Base-by-base conservation (phyloP, 208 protist species). In the Crithidia expoeki region DNA sequence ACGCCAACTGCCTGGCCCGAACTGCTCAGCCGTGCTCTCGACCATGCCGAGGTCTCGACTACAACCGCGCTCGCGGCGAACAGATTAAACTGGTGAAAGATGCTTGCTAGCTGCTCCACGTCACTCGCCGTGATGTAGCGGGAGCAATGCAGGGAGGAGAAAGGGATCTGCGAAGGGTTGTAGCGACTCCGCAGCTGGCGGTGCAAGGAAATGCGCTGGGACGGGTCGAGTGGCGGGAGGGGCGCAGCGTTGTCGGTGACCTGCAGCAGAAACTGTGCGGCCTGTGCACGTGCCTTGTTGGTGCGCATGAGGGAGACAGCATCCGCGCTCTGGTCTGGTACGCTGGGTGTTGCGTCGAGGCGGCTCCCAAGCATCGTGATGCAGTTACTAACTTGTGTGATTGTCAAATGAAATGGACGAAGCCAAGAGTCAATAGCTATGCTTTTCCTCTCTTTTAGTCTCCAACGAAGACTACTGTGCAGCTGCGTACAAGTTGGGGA, bases 111-210 rank as follows among this genome's bases (percentile, higher is more conserved):
- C 61, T 68, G 52, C 44, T 56, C 68, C 7, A 95, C 72, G 51
- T 95, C 81, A 21, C 79, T 64, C 0, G 71, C 81, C 40, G 74
- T 72, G n/a, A 95, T 59, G 60, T 84, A 81, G 17, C 64, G 52
- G 9, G 80, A 70, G 62, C 87, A 95, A 6, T 80, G 73, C 0
- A 92, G 67, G n/a, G 81, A 68, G 12, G 82, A 81, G 28, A 89
- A 85, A 10, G 88, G 81, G 2, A 89, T 72, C 55, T 95, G 87
- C 21, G 81, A 81, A 0, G 90, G 88, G 51, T 92, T 71, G 74
- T 95, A 95, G 23, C 90, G 87, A 4, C 81, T 85, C 47, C 81
- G 66, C 51, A 92, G 76, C 57, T 85, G 86, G 17, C 81, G 84
- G 57, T 81, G 84, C n/a, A 86, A 64, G 25, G 61, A 76, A 55